Base-by-base conservation (phyloP, 768 basidiomycete genomes). In the Podaxis mareebaensis region DNA sequence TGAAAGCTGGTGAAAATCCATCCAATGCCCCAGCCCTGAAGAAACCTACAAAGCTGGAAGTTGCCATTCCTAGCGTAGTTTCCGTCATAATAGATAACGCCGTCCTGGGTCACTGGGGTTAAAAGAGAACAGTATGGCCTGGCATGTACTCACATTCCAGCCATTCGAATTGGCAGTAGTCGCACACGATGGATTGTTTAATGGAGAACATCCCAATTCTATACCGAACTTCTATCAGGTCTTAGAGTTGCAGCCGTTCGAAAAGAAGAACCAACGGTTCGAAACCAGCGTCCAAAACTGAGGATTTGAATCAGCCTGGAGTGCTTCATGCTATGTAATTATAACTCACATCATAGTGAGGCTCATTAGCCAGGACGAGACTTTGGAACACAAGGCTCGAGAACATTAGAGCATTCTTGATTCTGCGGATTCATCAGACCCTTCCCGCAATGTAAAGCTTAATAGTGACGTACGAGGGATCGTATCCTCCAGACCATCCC, bases 281-380 rank as follows among this genome's bases (percentile, higher is more conserved):
- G 74, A 78, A 46, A 75, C 76, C 11, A 77, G 67, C n/a, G 77
- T 79, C 76, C 76, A 78, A 59, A 76, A 78, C 77, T 76, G 59
- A 2, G 13, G 38, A 17, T 30, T 11, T 28, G n/a, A 5, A 36
- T 40, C 65, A 11, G 67, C 42, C 10, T 46, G 36, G 17, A n/a
- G 42, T 24, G 4, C 42, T 2, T 12, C 3, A 17, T 44, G n/a
- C 10, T 33, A n/a, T 12, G 22, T 3, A 62, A 57, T n/a, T 1
- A n/a, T 22, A 20, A 67, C 74, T 24, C 64, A 74, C 78, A 66
- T 79, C 77, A 39, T 77, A 78, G 54, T 77, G 76, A 11, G 77
- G 73, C 60, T 78, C 77, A 15, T 66, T 65, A 2, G 73, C 78
- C 7, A 77, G 53, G n/a, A 75, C 67, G 54, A 78, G 68, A 60